phyloP scores from a whole-genome alignment of 768 basidiomycete genomes.

The Suillus discolor region DNA sequence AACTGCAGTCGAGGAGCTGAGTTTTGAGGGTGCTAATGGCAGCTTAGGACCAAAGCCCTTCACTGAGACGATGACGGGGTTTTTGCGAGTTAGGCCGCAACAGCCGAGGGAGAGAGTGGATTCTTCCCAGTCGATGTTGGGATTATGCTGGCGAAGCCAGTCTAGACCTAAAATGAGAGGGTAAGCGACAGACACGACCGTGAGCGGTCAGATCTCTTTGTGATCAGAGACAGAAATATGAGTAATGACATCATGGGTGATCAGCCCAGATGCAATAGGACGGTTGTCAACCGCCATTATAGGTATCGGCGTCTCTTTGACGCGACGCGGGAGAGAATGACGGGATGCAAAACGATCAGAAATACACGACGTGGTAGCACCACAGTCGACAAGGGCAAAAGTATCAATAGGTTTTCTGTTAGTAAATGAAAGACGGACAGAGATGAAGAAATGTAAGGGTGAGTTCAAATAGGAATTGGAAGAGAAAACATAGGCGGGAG shows the following conservation, averaged over 20 bases:
- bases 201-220: conserved; percentile 31
- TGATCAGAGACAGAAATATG: conserved; percentile 28
- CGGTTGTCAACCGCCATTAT: conserved; percentile 40
- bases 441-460: background rate
- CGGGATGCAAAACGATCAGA: conserved; percentile 34
- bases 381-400: conserved; percentile 40
- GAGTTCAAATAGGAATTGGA: background rate
- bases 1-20: background rate
- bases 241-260: conserved; percentile 40
- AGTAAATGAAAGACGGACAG: conserved; percentile 1
- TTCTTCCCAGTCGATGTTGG: background rate
- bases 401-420: conserved; percentile 22
- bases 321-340: conserved; percentile 33
- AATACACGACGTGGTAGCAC: conserved; percentile 39
- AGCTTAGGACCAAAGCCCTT: conserved; percentile 35
- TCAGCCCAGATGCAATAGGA: conserved; percentile 41
- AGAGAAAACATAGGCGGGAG: background rate
- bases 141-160: conserved; percentile 10
- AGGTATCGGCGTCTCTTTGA: conserved; percentile 33
- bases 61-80: conserved; percentile 21
- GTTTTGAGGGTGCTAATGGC: background rate
- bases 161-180: conserved; percentile 26
- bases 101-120: conserved; percentile 24
- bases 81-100: conserved; percentile 17
- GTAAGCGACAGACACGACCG: conserved; percentile 33